phyloP scores from a whole-genome alignment of 1,139 yeast species.

The Yamadazyma taylorii region DNA sequence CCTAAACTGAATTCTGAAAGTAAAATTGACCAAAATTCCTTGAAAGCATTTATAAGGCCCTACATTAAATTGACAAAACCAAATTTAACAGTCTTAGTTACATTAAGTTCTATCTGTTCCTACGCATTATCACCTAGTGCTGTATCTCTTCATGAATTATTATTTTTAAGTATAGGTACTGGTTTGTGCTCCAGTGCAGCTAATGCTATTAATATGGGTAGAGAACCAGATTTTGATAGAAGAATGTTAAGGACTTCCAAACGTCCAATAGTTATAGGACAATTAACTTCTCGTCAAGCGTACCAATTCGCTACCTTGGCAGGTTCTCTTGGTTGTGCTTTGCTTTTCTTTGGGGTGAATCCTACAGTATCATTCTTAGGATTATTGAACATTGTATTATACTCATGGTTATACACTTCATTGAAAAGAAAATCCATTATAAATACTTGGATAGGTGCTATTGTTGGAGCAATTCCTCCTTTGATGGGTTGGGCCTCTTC shows the following conservation, averaged over 20 bases:
- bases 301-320: conserved; percentile 72
- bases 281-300: conserved; percentile 74
- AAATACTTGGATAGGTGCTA: conserved; percentile 98
- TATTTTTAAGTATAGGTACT: conserved; percentile 81
- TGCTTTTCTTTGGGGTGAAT: conserved; percentile 79
- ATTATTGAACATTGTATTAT: conserved; percentile 70
- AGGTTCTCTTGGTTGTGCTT: conserved; percentile 69
- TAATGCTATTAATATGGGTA: conserved; percentile 93
- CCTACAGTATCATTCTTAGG: conserved; percentile 82
- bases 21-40: conserved; percentile 13
- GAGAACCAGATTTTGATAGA: conserved; percentile 89
- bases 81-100: conserved; percentile 80
- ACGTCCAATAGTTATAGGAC: conserved; percentile 89
- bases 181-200: conserved; percentile 90
- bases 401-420: conserved; percentile 90
- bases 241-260: conserved; percentile 87
- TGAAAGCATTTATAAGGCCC: conserved; percentile 47
- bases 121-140: conserved; percentile 89
- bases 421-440: conserved; percentile 79
- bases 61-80: conserved; percentile 87
- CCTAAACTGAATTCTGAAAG: conserved; percentile 23
- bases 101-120: conserved; percentile 87
- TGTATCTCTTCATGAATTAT: conserved; percentile 65
- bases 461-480: conserved; percentile 98
- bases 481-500: conserved; percentile 99